These are phyloP conservation scores for Stagonosporopsis tanaceti DNA, from an alignment of 2,329 filamentous ascomycete species.

Conservation along the genomic window DNA sequence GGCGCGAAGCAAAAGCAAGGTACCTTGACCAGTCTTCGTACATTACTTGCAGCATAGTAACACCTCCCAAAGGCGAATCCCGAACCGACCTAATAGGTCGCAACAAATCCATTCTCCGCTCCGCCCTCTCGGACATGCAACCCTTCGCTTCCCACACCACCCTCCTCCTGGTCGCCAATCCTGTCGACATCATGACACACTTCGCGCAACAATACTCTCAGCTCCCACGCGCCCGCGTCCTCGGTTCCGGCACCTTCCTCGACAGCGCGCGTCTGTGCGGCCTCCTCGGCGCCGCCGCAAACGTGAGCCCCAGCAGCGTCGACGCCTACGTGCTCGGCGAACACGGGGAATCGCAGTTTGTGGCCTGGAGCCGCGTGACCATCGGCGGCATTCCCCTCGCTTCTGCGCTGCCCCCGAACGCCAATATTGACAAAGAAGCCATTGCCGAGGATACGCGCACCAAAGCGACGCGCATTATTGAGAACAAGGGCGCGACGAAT, in stretches of 20 bases:
- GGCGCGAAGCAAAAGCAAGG: conserved; percentile 35
- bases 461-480: conserved; percentile 26
- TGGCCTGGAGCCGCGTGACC: conserved; percentile 24
- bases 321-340: conserved; percentile 32
- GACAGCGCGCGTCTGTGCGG: conserved; percentile 30
- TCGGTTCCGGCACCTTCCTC: conserved; percentile 34
- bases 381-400: conserved; percentile 24
- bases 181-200: conserved; percentile 33
- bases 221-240: conserved; percentile 25
- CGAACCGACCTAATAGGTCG: conserved; percentile 31
- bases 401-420: not conserved
- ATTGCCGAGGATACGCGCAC: conserved; percentile 26
- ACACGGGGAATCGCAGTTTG: conserved; percentile 30
- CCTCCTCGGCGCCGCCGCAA: conserved; percentile 19
- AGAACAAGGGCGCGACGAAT: conserved; percentile 33
- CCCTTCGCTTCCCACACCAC: conserved; percentile 27
- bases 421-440: conserved; percentile 9
- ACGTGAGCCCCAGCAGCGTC: conserved; percentile 22
- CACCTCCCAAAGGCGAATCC: conserved; percentile 23
- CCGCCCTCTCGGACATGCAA: conserved; percentile 31
- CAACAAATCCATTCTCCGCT: conserved; percentile 33
- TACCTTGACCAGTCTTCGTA: not conserved
- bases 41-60: not conserved
- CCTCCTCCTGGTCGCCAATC: conserved; percentile 32
- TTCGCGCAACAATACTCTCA: conserved; percentile 28